Evolutionary conservation across 805 yeast genomes (phyloP), one percentile per base, ranked within the genome.

Genomic region (Cyberlindnera petersonii): DNA sequence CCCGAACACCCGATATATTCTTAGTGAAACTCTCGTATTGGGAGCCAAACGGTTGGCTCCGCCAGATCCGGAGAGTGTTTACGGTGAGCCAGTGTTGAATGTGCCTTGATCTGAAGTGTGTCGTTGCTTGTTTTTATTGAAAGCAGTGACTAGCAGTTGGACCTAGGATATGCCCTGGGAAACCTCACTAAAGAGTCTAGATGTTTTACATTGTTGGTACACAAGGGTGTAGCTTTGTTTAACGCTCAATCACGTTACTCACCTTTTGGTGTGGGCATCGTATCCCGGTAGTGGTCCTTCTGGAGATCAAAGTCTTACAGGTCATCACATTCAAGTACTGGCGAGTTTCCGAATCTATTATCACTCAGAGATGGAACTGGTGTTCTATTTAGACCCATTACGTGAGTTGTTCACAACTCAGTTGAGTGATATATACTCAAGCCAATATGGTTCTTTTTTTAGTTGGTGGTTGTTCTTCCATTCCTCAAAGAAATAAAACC

Each of bases 401-500:
- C n/a, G n/a, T n/a, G n/a, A n/a, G n/a, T n/a, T n/a, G n/a, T n/a
- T 18, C 10, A 13, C 20, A 22, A 13, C 34, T 11, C 19, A 18
- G 10, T 7, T 21, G 24, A n/a, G 17, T 19, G 8, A 14, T 18
- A 4, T 15, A 14, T 31, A 21, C 24, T 31, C 20, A 6, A 6
- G 20, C n/a, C 27, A 20, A 4, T n/a, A 26, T 35, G 35, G 46
- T 42, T 39, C 42, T 49, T 50, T 41, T 48, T 50, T 50, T 28
- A 33, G 28, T 24, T 32, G 35, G 40, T 40, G 42, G 24, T 47
- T 44, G 28, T 44, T 50, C 48, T 38, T 46, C 43, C 44, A 33
- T 29, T 22, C 34, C 19, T 28, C 14, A 41, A 43, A 42, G 48
- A 46, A 49, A 22, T 44, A 53, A 53, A 50, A 50, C 46, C 52